Evolutionary conservation across 805 yeast species (phyloP), one percentile per base, ranked within the genome.

Genomic region (Scheffersomyces amazonensis): DNA sequence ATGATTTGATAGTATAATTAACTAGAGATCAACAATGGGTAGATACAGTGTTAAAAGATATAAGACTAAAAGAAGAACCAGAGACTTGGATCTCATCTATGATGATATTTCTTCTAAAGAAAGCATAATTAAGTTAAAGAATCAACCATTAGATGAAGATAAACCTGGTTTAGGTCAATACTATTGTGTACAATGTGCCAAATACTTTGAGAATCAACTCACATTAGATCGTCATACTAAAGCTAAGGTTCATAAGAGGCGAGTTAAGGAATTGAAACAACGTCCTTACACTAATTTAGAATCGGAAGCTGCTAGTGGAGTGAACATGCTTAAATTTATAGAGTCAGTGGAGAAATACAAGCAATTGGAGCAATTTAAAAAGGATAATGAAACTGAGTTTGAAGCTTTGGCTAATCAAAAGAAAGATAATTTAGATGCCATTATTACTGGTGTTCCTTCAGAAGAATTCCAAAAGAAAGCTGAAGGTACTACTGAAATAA

Each of bases 151-250:
- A 40, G 96, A 91, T 61, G 98, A 91, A 64, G 78, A 81, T 31
- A 83, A 83, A 56, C 90, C 97, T 1, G 99, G 99, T 1, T 66
- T 93, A 48, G 99, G 96, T 12, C 98, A 93, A 63, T 83, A 78
- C 62, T 93, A 87, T 62, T 93, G 98, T 63, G 74, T 93, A 37
- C 96, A 89, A 47, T 93, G 99, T 71, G 95, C 95, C 34, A 86
- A 83, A 58, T 88, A 93, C 62, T 88, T 80, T 54, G 96, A 90
- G 58, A 81, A 82, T 40, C 88, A 84, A 32, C 59, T 64, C 22
- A 84, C 95, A 6, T 70, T 87, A 39, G 79, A 78, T 43, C 72
- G 81, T 11, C 99, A 93, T 65, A 64, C 75, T 45, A 78, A 79
- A 50, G 73, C 84, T 3, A 90, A 89, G 54, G 75, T 81, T 6